Base-by-base conservation (phyloP, 768 basidiomycete genomes). In the Leucosporidium creatinivorum region DNA sequence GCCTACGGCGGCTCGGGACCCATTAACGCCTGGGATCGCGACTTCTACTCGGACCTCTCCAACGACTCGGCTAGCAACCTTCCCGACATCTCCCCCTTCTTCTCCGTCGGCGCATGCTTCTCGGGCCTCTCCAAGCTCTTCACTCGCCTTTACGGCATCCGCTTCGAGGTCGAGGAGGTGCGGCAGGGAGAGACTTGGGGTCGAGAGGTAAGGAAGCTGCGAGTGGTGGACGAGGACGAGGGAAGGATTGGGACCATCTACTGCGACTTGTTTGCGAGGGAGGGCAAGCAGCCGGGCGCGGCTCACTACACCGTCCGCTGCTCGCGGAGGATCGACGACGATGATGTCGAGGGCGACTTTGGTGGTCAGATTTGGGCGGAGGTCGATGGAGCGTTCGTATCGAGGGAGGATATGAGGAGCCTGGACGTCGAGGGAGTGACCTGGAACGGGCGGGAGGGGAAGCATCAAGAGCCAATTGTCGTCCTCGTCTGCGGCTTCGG, bases 281-380 rank as follows among this genome's bases (percentile, higher is more conserved):
- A 82, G 36, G 91, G 90, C 17, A 99, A 99, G 79, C 84, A 89
- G 7, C 84, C 85, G 57, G 91, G 93, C 5, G 93, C 96, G 0
- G 96, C 96, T 1, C 96, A 99, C 78, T 99, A 97, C 78, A 98
- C 96, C 9, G 92, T 99, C 30, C 85, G 93, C 4, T 98, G 96
- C 79, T 94, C 92, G 5, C 81, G 96, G 58, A 81, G 96, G 56
- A 87, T 89, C 3, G 96, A 99, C 73, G 86, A 96, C 67, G 96
- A 99, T 72, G 91, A 97, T 77, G 83, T 84, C 63, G 77, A 74
- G 0, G 84, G 84, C 0, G 93, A 98, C 77, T 79, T 86, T 13
- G 4, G 76, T 73, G 75, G 73, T 70, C 64, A 68, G 63, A 44
- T 9, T 13, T 44, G 39, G 39, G 62, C 62, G n/a, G 72, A 49